phyloP scores from a whole-genome alignment of 2,329 filamentous ascomycete species.

The Talaromyces sp. region DNA sequence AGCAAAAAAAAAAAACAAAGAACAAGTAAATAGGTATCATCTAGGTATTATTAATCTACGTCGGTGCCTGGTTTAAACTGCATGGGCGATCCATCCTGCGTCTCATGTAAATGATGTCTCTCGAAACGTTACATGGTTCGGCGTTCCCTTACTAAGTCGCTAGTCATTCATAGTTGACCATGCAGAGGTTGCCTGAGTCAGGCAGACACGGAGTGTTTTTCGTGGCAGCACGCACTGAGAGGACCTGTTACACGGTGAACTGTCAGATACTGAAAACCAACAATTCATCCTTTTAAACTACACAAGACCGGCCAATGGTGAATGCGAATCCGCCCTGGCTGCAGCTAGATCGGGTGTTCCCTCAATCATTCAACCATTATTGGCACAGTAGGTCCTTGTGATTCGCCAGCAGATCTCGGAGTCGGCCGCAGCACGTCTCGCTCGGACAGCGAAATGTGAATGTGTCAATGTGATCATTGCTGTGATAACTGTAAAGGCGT shows the following conservation, averaged over 20 bases:
- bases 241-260: background rate
- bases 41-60: no score
- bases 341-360: background rate
- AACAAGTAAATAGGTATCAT: no score
- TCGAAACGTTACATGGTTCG: no score
- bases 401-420: background rate
- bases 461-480: background rate
- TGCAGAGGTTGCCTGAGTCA: background rate
- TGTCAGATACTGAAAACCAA: background rate
- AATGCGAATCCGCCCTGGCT: background rate
- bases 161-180: no score
- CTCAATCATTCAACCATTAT: background rate
- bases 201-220: background rate
- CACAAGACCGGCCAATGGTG: background rate
- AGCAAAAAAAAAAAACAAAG: no score
- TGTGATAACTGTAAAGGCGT: background rate
- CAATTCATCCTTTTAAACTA: background rate
- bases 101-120: no score
- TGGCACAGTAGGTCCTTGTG: background rate
- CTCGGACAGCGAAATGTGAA: background rate
- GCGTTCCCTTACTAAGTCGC: no score
- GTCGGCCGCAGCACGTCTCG: background rate
- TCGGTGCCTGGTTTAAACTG: no score
- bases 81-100: no score
- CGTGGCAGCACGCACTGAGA: background rate